These are phyloP conservation scores for Amphirosellinia nigrospora DNA, from an alignment of 495 filamentous ascomycete species.

Conservation along the genomic window DNA sequence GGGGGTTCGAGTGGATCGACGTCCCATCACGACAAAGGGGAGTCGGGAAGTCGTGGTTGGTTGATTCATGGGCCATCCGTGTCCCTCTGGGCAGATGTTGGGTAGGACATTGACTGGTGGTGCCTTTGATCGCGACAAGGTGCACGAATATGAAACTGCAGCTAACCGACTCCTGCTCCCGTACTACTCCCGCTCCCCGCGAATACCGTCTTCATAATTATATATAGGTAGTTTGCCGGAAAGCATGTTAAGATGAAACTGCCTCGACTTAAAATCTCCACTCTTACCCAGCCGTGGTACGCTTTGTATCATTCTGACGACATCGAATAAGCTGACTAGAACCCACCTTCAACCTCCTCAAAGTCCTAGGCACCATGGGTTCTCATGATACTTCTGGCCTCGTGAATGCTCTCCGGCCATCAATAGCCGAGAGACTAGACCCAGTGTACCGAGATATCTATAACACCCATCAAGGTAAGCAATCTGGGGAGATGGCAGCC, in stretches of 20 bases:
- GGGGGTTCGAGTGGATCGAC: slow-evolving; percentile 12
- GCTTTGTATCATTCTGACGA: slow-evolving; percentile 22
- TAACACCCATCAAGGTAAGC: slow-evolving; percentile 45
- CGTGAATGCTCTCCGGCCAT: slow-evolving; percentile 41
- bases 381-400: slow-evolving; percentile 31
- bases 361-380: slow-evolving; percentile 29
- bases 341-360: background rate
- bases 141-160: background rate
- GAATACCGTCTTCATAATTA: background rate
- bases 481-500: background rate
- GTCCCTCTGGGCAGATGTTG: background rate
- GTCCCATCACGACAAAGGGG: slow-evolving; percentile 6
- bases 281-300: background rate
- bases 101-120: background rate
- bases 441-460: slow-evolving; percentile 45
- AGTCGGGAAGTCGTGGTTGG: background rate
- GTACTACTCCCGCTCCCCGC: slow-evolving; percentile 4
- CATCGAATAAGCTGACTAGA: slow-evolving; percentile 3
- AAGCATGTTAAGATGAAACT: background rate
- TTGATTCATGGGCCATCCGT: background rate
- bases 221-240: background rate
- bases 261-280: slow-evolving; percentile 2
- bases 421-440: slow-evolving; percentile 41
- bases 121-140: background rate
- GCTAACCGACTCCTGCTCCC: background rate